Base-by-base conservation (phyloP, 2,329 filamentous ascomycete genomes). In the Chaetomium olivaceum region DNA sequence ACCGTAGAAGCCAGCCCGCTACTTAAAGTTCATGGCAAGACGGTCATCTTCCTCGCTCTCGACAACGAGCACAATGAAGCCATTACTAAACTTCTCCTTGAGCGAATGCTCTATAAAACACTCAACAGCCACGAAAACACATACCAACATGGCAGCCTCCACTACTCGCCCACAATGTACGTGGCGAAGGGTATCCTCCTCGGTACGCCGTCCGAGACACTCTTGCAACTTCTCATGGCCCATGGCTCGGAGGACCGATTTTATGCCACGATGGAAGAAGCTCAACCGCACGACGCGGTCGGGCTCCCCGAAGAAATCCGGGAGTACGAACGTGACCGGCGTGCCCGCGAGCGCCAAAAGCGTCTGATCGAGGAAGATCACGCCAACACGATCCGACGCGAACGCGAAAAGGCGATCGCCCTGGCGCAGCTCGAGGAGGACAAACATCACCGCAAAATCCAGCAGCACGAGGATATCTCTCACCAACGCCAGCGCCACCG, bases 141-240 rank as follows among this genome's bases (percentile, higher is more conserved):
- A 2, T 74, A 71, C 58, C 64, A 70, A 25, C 69, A 75, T 39
- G 69, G 62, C 11, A 62, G 67, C 9, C 68, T 72, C 61, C 71
- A 72, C 60, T 74, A 71, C 54, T 76, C 74, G 3, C 74, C 74
- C 0, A 76, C 73, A 9, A 73, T 74, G 68, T 76, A 76, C 58
- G 62, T 76, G 14, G 52, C 60, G 31, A 72, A 73, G 52, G 70
- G 70, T 11, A 64, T 73, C 9, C 64, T 70, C 1, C 65, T 67
- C n/a, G 69, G 71, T 0, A 65, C 70, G 0, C 59, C 60, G 3
- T 66, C 67, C 2, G 65, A 67, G 1, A 43, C 27, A 7, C 65
- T 73, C 4, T 36, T 70, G 21, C 62, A 69, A n/a, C 62, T 73
- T 27, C 61, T 73, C 4, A 52, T 48, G 6, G 64, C 62, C 8